phyloP scores from a whole-genome alignment of 352 stramenopile species.

The Phytophthora pinifolia region DNA sequence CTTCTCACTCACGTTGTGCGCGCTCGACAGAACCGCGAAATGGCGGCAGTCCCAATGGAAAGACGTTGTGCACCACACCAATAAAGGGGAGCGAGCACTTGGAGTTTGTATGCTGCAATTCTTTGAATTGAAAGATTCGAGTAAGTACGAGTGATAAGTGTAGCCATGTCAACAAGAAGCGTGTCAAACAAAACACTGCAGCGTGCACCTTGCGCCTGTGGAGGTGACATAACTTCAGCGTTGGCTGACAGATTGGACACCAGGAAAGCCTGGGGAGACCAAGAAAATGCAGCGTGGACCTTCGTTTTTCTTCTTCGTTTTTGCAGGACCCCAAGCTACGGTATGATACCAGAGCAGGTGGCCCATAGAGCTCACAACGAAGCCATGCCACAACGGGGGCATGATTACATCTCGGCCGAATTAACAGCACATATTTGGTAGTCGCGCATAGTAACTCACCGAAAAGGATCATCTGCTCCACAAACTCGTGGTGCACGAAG shows the following conservation, averaged over 20 bases:
- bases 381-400: neutral
- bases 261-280: no score
- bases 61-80: conserved; percentile 19
- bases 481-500: no score
- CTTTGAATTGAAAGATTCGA: conserved; percentile 39
- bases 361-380: neutral
- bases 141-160: conserved; percentile 10
- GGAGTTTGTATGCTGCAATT: conserved; percentile 58
- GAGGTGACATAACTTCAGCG: no score
- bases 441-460: conserved; percentile 9
- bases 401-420: conserved; percentile 3
- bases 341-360: neutral
- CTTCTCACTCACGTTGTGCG: conserved; percentile 7
- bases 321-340: neutral
- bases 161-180: neutral
- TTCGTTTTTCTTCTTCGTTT: no score
- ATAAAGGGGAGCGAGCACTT: conserved; percentile 35
- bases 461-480: conserved; percentile 1
- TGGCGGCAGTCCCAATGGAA: conserved; percentile 18
- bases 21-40: conserved; percentile 27
- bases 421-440: conserved; percentile 4
- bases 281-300: no score
- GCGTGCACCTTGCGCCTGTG: no score
- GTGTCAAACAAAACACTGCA: neutral
- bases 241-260: no score